Base-by-base conservation (phyloP, 2,329 filamentous ascomycete genomes). In the Neophaeococcomyces mojaviensis region DNA sequence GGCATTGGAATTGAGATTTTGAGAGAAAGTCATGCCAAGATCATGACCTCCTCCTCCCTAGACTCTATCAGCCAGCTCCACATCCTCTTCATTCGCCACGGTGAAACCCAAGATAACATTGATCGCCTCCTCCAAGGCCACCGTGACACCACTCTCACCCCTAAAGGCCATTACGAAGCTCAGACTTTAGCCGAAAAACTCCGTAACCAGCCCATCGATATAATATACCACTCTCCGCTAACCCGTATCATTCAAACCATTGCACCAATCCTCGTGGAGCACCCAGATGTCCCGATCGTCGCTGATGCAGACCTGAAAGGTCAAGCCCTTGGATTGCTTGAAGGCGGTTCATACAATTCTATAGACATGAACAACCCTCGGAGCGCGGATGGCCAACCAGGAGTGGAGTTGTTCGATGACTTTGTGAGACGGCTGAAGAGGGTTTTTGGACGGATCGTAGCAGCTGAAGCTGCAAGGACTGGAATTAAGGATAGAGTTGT, bases 121-220 rank as follows among this genome's bases (percentile, higher is more conserved):
- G 47, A 50, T 22, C 30, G 38, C 15, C 34, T 52, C 10, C 26
- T 49, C 13, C 50, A 49, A 35, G 50, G 50, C 16, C 37, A 40
- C 8, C 50, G 48, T 28, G 50, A 52, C 35, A 52, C 50, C 15
- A 44, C 35, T 7, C 30, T 52, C 13, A 52, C 50, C 1, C 44
- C 49, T 15, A 52, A 50, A 28, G 50, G 50, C 12, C 44, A 31
- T 16, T 15, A 35, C 28, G 47, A 52, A 44, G 50, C 47, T 1
- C 19, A 37, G 9, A 13, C 43, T 8, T 33, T 52, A 10, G 47
- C 50, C 2, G 33, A 38, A 12, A 49, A 49, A 24, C 37, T 61
- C 4, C 52, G 44, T 20, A 51, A 50, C 4, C 41, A 55, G 13
- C 50, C 55, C 31, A 61, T 56, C 48, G 55, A 58, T 47, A 48